A percentile compares a stretch with the other conserved stretches of the same genome.
These are phyloP conservation scores for Talaromyces sp. DNA, from an alignment of 2,329 filamentous ascomycete genomes.

Conservation along the genomic window DNA sequence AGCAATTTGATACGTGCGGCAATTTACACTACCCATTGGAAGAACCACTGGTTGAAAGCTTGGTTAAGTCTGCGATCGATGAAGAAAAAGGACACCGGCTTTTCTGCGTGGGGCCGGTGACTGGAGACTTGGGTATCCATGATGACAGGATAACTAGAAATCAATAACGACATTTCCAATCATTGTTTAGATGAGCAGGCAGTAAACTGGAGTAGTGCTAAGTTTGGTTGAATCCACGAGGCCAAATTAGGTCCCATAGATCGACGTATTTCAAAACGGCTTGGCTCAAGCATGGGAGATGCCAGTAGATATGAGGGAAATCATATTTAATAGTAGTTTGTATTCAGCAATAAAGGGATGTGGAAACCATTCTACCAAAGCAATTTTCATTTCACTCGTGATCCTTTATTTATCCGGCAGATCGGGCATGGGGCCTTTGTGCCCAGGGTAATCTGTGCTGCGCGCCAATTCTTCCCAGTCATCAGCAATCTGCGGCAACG, in stretches of 20 bases:
- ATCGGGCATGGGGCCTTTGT: not conserved
- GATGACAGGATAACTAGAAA: slow-evolving; percentile 22
- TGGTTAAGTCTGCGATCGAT: slow-evolving; percentile 21
- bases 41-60: slow-evolving; percentile 17
- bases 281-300: slow-evolving; percentile 21
- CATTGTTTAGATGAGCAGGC: slow-evolving; percentile 19
- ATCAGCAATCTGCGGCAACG: not conserved
- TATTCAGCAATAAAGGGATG: no score
- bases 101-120: slow-evolving; percentile 17
- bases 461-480: not conserved
- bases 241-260: slow-evolving; percentile 16
- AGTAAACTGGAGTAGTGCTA: slow-evolving; percentile 22
- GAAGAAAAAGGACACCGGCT: slow-evolving; percentile 14
- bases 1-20: slow-evolving; percentile 10
- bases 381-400: no score
- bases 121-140: slow-evolving; percentile 19
- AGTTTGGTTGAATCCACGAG: slow-evolving; percentile 22
- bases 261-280: slow-evolving; percentile 19
- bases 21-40: slow-evolving; percentile 17
- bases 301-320: slow-evolving; percentile 20
- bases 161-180: slow-evolving; percentile 21
- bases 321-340: slow-evolving; percentile 9
- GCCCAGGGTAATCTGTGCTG: not conserved
- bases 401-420: not conserved
- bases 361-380: no score